These are phyloP conservation scores for Ceratocystis destructans DNA, from an alignment of 2,329 filamentous ascomycete genomes.

Conservation along the genomic window DNA sequence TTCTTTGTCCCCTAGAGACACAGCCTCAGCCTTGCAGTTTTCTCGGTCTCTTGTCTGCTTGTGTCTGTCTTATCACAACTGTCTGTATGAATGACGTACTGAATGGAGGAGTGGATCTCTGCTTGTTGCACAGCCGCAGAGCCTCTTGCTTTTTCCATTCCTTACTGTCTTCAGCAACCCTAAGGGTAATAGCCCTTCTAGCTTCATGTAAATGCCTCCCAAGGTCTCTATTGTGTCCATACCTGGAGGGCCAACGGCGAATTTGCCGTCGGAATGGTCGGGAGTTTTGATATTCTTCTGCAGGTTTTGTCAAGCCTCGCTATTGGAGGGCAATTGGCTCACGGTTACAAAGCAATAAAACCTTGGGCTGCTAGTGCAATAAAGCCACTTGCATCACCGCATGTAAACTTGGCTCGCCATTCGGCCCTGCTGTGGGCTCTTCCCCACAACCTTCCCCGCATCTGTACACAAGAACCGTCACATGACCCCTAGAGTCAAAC, in stretches of 20 bases:
- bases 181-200: background rate
- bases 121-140: conserved; percentile 9
- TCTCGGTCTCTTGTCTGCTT: background rate
- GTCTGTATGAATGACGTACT: background rate
- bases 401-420: background rate
- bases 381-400: background rate
- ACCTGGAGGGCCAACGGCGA: too few relatives aligned
- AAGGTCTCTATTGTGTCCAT: too few relatives aligned
- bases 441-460: background rate
- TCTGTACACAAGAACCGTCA: conserved; percentile 2
- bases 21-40: background rate
- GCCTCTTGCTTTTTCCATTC: background rate
- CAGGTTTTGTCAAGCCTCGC: background rate
- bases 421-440: conserved; percentile 4
- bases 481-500: background rate
- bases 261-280: too few relatives aligned
- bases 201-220: too few relatives aligned
- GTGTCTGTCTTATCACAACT: background rate
- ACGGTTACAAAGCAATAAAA: too few relatives aligned
- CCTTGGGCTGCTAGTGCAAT: background rate
- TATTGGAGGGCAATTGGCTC: background rate
- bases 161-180: background rate
- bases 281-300: background rate
- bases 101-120: background rate
- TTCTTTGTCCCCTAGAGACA: background rate